phyloP scores from a whole-genome alignment of 2,329 filamentous ascomycete species.

The Fonsecaea pedrosoi region DNA sequence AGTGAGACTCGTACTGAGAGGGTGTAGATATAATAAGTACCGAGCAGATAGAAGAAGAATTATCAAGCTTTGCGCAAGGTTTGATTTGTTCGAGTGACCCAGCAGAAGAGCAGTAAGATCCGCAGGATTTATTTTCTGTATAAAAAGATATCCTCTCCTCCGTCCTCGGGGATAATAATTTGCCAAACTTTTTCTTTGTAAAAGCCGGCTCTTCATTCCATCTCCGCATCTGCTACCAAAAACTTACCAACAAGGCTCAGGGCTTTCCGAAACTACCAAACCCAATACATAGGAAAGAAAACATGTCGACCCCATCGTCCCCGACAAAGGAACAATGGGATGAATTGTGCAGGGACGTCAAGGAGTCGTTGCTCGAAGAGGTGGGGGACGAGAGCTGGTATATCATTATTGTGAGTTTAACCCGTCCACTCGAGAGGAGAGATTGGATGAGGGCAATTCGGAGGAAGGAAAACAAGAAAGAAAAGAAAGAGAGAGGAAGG shows the following conservation, averaged over 20 bases:
- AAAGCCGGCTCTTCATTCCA: too few species aligned
- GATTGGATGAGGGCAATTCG: too few species aligned
- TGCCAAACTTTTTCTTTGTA: too few species aligned
- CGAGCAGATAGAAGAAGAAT: background rate
- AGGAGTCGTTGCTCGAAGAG: constrained; percentile 51
- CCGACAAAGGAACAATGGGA: constrained; percentile 36
- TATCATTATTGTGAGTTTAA: constrained; percentile 50
- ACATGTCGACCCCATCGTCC: constrained; percentile 11
- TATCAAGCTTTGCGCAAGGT: background rate
- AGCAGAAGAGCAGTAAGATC: too few species aligned
- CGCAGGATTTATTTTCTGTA: too few species aligned
- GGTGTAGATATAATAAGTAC: background rate
- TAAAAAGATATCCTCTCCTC: too few species aligned
- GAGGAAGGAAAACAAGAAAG: too few species aligned
- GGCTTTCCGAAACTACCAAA: background rate
- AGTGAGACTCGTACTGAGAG: background rate
- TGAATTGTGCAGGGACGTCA: constrained; percentile 41
- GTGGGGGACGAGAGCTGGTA: constrained; percentile 66
- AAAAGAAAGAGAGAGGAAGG: too few species aligned
- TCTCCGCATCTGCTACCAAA: too few species aligned
- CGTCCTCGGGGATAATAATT: too few species aligned
- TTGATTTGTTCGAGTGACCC: background rate
- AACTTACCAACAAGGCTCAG: too few species aligned
- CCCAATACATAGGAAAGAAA: background rate
- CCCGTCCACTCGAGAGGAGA: constrained; percentile 25